Evolutionary conservation across 768 basidiomycete genomes (phyloP).

Genomic region (Rhodotorula sphaerocarpa): DNA sequence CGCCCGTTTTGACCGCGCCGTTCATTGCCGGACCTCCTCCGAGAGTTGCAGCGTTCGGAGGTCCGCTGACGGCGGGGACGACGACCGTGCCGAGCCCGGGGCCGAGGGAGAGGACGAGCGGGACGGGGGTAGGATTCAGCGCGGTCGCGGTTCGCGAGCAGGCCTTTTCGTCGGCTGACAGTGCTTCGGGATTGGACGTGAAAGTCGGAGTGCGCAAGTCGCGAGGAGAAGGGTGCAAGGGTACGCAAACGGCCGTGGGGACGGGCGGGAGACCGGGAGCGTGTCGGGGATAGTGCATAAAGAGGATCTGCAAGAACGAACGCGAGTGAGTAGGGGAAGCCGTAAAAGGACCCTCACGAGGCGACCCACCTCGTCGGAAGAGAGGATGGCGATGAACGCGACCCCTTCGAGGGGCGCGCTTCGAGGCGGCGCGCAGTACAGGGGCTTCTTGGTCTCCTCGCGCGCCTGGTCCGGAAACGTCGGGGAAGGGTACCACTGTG

Average conservation of each 20-base stretch:
- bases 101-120: neutral
- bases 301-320: constrained; percentile 8
- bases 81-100: neutral
- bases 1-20: neutral
- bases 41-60: neutral
- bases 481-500: constrained; percentile 25
- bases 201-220: neutral
- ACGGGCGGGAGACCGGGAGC: neutral
- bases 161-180: neutral
- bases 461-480: neutral
- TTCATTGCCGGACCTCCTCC: no score
- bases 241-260: constrained; percentile 17
- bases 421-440: constrained; percentile 28
- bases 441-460: constrained; percentile 4
- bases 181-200: neutral
- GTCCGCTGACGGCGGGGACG: no score
- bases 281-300: constrained; percentile 2
- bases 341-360: no score
- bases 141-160: constrained; percentile 16
- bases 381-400: constrained; percentile 25
- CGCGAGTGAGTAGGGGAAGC: no score
- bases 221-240: neutral
- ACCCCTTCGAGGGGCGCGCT: constrained; percentile 17
- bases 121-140: constrained; percentile 1
- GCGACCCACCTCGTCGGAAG: constrained; percentile 19